These are phyloP conservation scores for Tricholoma sp. DNA, from an alignment of 768 basidiomycete species.

Conservation along the genomic window DNA sequence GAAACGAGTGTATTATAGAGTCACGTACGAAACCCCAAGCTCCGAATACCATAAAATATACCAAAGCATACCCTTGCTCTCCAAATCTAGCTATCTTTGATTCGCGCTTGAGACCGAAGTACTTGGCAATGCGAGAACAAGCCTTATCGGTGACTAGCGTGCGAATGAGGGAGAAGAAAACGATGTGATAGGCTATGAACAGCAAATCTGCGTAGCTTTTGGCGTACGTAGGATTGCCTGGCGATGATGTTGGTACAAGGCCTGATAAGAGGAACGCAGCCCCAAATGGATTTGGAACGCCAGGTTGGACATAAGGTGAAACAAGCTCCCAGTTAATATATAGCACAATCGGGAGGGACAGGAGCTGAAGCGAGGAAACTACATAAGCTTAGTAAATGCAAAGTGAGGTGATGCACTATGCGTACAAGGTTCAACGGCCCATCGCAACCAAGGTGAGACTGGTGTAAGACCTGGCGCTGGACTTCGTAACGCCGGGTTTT, in stretches of 20 bases:
- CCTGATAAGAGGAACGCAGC: slow-evolving; percentile 70
- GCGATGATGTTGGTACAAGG: slow-evolving; percentile 43
- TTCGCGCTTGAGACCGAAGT: slow-evolving; percentile 62
- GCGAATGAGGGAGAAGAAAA: slow-evolving; percentile 87
- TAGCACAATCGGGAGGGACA: slow-evolving; percentile 54
- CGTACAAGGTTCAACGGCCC: slow-evolving; percentile 74
- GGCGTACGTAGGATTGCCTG: slow-evolving; percentile 55
- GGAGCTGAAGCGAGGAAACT: slow-evolving; percentile 66
- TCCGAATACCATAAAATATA: slow-evolving; percentile 74
- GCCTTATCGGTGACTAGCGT: slow-evolving; percentile 68
- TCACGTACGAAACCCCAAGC: slow-evolving; percentile 72
- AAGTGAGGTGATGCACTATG: slow-evolving; percentile 7
- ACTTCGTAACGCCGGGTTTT: slow-evolving; percentile 27
- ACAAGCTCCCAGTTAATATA: slow-evolving; percentile 62
- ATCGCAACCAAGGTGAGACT: slow-evolving; percentile 46
- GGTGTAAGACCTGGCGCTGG: slow-evolving; percentile 31
- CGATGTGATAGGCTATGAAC: slow-evolving; percentile 79
- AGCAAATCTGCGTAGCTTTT: slow-evolving; percentile 73
- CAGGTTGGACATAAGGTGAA: slow-evolving; percentile 38
- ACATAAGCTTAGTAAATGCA: not conserved
- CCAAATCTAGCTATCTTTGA: slow-evolving; percentile 79
- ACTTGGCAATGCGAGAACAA: slow-evolving; percentile 60
- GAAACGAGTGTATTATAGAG: not conserved
- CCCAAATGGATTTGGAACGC: slow-evolving; percentile 66
- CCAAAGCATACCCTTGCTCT: slow-evolving; percentile 84